Evolutionary conservation across 805 yeast genomes (phyloP).

Genomic region (Brettanomyces nanus): DNA sequence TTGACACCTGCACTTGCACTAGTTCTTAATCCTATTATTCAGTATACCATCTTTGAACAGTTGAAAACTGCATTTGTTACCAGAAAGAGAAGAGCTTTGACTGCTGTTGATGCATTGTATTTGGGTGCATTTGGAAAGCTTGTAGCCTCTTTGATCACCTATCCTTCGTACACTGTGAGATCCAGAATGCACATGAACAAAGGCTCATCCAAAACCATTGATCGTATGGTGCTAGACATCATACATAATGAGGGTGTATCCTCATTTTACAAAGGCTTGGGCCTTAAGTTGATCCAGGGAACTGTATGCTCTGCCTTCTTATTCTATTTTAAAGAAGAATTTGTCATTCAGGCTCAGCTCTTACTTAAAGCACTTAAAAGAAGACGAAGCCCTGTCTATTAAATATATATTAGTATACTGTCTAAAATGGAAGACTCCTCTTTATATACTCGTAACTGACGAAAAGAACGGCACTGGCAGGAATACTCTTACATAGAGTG

Average conservation of each 20-base stretch:
- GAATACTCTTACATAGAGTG: slow-evolving; percentile 73
- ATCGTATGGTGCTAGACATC: slow-evolving; percentile 48
- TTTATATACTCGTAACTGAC: slow-evolving; percentile 64
- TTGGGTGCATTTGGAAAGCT: slow-evolving; percentile 88
- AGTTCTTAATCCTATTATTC: slow-evolving; percentile 84
- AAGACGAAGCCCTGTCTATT: too few relatives aligned
- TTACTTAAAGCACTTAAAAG: too few relatives aligned
- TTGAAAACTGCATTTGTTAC: slow-evolving; percentile 57
- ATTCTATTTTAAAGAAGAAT: slow-evolving; percentile 84
- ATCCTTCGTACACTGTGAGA: slow-evolving; percentile 86
- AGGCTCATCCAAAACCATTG: slow-evolving; percentile 28
- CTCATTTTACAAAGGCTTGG: slow-evolving; percentile 76
- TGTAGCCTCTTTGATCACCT: slow-evolving; percentile 81
- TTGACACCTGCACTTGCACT: slow-evolving; percentile 80
- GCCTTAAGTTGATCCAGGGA: slow-evolving; percentile 73
- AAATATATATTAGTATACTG: too few relatives aligned
- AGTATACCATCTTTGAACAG: slow-evolving; percentile 88
- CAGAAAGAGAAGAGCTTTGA: slow-evolving; percentile 42
- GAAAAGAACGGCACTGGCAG: slow-evolving; percentile 85
- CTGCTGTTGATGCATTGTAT: slow-evolving; percentile 71
- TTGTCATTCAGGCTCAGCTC: slow-evolving; percentile 50
- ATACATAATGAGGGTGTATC: slow-evolving; percentile 61
- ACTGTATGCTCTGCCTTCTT: slow-evolving; percentile 84
- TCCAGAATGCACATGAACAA: slow-evolving; percentile 72
- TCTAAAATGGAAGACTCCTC: slow-evolving; percentile 5